Evolutionary conservation across 129 eudicot genomes (phyloP).

Genomic region (Tanacetum coccineum): DNA sequence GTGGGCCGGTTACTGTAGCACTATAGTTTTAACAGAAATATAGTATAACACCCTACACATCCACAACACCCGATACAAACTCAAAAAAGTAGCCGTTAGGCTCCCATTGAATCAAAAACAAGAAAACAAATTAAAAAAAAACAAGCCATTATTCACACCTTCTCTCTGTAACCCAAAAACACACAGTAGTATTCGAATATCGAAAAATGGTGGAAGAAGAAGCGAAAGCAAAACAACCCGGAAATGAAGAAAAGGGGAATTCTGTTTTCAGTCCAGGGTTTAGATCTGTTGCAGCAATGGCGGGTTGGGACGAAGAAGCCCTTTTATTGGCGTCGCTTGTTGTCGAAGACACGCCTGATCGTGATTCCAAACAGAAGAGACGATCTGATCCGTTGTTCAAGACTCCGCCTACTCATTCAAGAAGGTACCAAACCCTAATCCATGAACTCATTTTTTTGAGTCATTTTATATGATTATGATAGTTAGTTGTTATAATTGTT

Average conservation of each 20-base stretch:
- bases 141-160: constrained; percentile 20
- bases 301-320: constrained; percentile 98
- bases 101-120: neutral
- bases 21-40: too few relatives aligned
- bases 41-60: neutral
- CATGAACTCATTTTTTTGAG: neutral
- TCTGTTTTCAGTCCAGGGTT: constrained; percentile 66
- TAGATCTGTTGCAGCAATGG: constrained; percentile 88
- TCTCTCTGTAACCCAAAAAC: constrained; percentile 2
- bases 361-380: constrained; percentile 51
- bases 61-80: neutral
- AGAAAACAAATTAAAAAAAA: constrained; percentile 25
- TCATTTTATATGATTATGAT: neutral
- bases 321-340: constrained; percentile 64
- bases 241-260: constrained; percentile 29
- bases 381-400: constrained; percentile 51
- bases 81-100: constrained; percentile 36
- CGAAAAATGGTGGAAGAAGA: constrained; percentile 45
- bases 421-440: constrained; percentile 53
- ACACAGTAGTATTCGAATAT: neutral
- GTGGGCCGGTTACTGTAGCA: too few relatives aligned
- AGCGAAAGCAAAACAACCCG: constrained; percentile 34
- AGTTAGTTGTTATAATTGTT: neutral
- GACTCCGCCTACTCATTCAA: constrained; percentile 66
- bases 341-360: constrained; percentile 90